Evolutionary conservation across 257 asterid species (phyloP).

Genomic region (Solanum commersonii): DNA sequence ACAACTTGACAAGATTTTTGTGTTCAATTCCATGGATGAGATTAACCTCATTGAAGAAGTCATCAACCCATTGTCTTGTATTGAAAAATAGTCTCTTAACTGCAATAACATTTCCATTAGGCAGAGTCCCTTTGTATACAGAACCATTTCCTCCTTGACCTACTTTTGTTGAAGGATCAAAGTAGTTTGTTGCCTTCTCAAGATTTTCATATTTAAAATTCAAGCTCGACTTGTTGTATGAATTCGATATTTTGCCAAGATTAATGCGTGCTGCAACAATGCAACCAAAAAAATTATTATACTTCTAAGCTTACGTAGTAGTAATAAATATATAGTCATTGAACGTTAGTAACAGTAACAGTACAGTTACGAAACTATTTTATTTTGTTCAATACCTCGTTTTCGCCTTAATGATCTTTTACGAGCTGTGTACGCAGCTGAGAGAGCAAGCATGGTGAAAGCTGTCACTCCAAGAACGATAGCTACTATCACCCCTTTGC

Average conservation of each 20-base stretch:
- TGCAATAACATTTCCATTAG: constrained; percentile 59
- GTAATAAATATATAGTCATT: not conserved
- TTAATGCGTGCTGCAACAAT: constrained; percentile 45
- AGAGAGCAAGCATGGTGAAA: constrained; percentile 52
- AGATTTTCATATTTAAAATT: constrained; percentile 72
- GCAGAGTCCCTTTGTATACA: constrained; percentile 57
- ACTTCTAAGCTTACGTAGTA: not conserved
- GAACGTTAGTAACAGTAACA: not conserved
- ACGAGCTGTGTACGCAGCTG: constrained; percentile 33
- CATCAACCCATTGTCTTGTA: constrained; percentile 92
- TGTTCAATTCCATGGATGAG: constrained; percentile 75
- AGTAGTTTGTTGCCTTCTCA: constrained; percentile 82
- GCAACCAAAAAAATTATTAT: not conserved
- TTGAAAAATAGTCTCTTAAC: constrained; percentile 77
- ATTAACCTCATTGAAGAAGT: constrained; percentile 87
- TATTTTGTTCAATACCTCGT: constrained; percentile 40
- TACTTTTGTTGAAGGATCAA: constrained; percentile 43
- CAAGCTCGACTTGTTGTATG: constrained; percentile 62
- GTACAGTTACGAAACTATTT: not conserved
- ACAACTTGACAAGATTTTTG: constrained; percentile 86
- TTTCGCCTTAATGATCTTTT: constrained; percentile 30
- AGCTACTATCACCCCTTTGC: constrained; percentile 42
- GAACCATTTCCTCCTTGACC: constrained; percentile 97
- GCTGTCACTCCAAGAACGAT: constrained; percentile 43
- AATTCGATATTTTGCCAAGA: constrained; percentile 52